These are phyloP conservation scores for Martiniozyma asiatica DNA, from an alignment of 1,139 yeast species.

Conservation along the genomic window DNA sequence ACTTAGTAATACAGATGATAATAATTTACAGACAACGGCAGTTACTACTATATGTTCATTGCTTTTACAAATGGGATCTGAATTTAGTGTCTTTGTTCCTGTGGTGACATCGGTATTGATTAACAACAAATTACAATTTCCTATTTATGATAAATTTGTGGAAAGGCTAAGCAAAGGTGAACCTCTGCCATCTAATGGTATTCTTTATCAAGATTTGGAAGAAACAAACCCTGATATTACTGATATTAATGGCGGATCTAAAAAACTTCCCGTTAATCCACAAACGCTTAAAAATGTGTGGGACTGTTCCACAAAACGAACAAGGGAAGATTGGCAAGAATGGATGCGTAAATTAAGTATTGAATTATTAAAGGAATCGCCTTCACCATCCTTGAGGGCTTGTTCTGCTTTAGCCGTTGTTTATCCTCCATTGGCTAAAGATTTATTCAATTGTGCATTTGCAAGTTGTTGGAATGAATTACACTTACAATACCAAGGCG, in stretches of 20 bases:
- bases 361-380: slow-evolving; percentile 81
- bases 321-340: slow-evolving; percentile 96
- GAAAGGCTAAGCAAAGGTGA: slow-evolving; percentile 76
- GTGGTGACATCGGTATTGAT: slow-evolving; percentile 63
- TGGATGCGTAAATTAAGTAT: slow-evolving; percentile 87
- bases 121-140: slow-evolving; percentile 53
- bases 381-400: slow-evolving; percentile 89
- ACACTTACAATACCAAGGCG: slow-evolving; percentile 87
- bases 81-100: slow-evolving; percentile 80
- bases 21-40: slow-evolving; percentile 34
- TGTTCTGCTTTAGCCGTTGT: slow-evolving; percentile 86
- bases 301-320: slow-evolving; percentile 84
- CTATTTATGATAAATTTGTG: slow-evolving; percentile 72
- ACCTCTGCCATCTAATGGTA: slow-evolving; percentile 69
- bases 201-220: slow-evolving; percentile 58
- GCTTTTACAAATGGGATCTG: slow-evolving; percentile 70
- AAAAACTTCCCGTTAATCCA: slow-evolving; percentile 72
- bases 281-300: slow-evolving; percentile 71
- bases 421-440: slow-evolving; percentile 81
- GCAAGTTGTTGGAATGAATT: slow-evolving; percentile 94
- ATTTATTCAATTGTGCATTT: slow-evolving; percentile 87
- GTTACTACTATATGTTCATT: slow-evolving; percentile 76
- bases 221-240: slow-evolving; percentile 42
- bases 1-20: slow-evolving; percentile 37
- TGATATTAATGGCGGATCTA: slow-evolving; percentile 59